Percentiles rank a stretch among this genome's conserved stretches.
Evolutionary conservation across 2,329 filamentous ascomycete genomes (phyloP).

Genomic region (Diatrype stigma): DNA sequence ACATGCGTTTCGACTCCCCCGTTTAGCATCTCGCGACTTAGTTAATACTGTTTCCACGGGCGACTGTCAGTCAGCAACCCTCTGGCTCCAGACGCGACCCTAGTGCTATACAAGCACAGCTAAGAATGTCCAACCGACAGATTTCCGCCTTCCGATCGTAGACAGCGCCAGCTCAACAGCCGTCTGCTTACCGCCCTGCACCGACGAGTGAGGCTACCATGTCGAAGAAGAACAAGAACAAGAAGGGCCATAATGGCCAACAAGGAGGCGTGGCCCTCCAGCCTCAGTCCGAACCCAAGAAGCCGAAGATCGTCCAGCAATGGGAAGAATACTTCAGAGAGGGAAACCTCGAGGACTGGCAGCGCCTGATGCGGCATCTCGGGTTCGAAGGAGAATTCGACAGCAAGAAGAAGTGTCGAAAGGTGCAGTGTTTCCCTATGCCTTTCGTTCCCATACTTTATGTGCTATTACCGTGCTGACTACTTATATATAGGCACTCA

Average conservation of each 20-base stretch:
- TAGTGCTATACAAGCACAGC: no score
- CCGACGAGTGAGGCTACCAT: not conserved
- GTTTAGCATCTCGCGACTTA: no score
- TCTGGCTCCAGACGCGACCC: no score
- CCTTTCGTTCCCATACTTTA: not conserved
- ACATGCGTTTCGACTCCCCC: no score
- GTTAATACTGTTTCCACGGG: no score
- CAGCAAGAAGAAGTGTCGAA: slow-evolving; percentile 42
- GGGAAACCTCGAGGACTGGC: slow-evolving; percentile 21
- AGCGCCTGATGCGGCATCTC: slow-evolving; percentile 39
- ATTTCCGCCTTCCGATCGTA: no score
- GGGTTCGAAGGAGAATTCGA: slow-evolving; percentile 31
- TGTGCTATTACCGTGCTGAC: not conserved
- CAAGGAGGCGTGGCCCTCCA: not conserved
- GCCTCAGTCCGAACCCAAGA: not conserved
- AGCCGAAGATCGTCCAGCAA: not conserved
- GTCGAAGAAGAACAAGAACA: not conserved
- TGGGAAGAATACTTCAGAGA: slow-evolving; percentile 22
- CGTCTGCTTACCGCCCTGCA: no score
- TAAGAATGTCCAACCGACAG: no score
- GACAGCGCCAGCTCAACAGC: no score
- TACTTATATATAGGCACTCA: slow-evolving; percentile 36
- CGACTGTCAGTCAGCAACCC: no score
- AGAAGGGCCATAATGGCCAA: not conserved
- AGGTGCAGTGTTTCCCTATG: no score